Evolutionary conservation across 768 basidiomycete genomes (phyloP), one percentile per base, ranked within the genome.

Genomic region (Mycena polygramma): DNA sequence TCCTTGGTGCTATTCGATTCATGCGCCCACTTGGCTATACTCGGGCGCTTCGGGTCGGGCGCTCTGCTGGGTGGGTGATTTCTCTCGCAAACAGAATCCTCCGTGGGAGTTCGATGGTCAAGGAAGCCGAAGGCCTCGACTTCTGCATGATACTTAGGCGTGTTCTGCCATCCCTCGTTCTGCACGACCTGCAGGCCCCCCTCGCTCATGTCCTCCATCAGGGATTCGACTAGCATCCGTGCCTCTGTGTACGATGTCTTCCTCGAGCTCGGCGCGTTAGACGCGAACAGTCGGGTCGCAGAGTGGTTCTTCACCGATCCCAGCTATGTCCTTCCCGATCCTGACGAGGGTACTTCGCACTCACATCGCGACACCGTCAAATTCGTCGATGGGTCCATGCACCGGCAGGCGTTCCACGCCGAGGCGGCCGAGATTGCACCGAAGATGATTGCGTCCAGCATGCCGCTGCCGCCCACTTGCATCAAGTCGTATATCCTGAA

Each of bases 161-260:
- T 71, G 63, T 61, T 60, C 62, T 53, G 63, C 68, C 64, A 43
- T 69, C 54, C 59, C 54, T 62, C 51, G 63, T 66, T 36, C 37
- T 61, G 24, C 22, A 37, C 24, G 13, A 30, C 30, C 30, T 30
- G 30, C 30, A 30, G 3, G 30, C 30, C 49, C 30, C 39, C 49
- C 61, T 35, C 68, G 19, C 41, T 53, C 60, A 73, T 73, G 72
- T 41, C 54, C 24, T 61, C 60, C 5, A 65, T 52, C 59, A 58
- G 72, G 35, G 76, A 79, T 46, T 74, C 78, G 2, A 72, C 72
- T 57, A 68, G 70, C 19, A 66, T 80, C 30, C 77, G 80, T 17
- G 78, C 79, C 19, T 82, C 81, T 17, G 75, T 82, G 7, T 75
- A 79, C 59, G 80, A 82, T 59, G 78, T 75, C 62, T 80, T 79